Base-by-base conservation (phyloP, 2,329 filamentous ascomycete genomes). In the Hypoxylon sp. region DNA sequence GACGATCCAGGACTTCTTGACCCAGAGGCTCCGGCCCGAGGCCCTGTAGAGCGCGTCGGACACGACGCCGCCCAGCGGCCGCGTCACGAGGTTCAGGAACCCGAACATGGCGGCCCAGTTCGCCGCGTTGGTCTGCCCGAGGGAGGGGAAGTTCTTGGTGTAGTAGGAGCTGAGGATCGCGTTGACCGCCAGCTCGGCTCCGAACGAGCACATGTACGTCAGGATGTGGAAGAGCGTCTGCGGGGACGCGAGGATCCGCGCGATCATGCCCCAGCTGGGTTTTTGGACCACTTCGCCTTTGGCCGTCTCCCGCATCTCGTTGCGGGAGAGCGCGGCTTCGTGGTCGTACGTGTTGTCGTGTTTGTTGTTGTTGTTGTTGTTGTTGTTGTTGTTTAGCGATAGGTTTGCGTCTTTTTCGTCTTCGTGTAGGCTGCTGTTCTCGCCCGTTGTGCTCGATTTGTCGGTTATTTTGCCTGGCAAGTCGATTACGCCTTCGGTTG, bases 31-130 rank as follows among this genome's bases (percentile, higher is more conserved):
- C 53, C 61, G 64, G 7, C 37, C 70, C 59, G 53, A 63, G 66
- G 21, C 52, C 48, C 52, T 71, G 69, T 81, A 82, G 4, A 82
- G 65, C 2, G 75, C 21, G 62, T 85, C 83, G 6, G 77, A 71
- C 15, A 81, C 58, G 13, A 79, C 73, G 38, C 88, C 88, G 36
- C 88, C 87, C 0, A 86, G 69, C 0, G 88, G 87, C 1, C 88
- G 78, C 27, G 82, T 86, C 44, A 85, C 67, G 43, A 89, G 71
- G 74, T 91, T 91, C 60, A 90, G 78, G 45, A 91, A 84, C 17
- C 87, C 88, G 67, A 90, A 91, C 77, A 89, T 89, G 59, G 88
- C 80, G 9, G 87, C 87, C 79, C 86, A 83, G 68, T 80, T 78
- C 56, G 81, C 77, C 0, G 81, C 77, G 9, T 72, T 69, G 1